Base-by-base conservation (phyloP, 2,329 filamentous ascomycete genomes). In the Sclerotinia spermophila region DNA sequence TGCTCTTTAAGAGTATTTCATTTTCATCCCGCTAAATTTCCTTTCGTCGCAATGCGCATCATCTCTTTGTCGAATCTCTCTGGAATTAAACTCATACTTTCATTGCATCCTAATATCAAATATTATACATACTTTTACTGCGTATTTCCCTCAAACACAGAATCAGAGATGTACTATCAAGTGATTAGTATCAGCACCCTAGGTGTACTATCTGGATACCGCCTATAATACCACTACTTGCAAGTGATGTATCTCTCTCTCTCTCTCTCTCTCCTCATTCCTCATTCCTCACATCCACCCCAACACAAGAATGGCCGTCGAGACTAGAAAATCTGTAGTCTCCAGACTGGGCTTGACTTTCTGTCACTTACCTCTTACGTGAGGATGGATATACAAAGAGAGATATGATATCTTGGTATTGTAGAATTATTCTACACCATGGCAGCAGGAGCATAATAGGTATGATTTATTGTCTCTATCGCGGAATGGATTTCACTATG, bases 381-480 rank as follows among this genome's bases (percentile, higher is more conserved):
- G 44, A 51, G 13, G 27, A 7, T 51, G 13, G 27, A 7, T 51
- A 6, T 51, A 51, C 2, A 17, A 51, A 51, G 13, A 51, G 0
- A 51, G 24, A 51, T 5, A 0, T 27, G n/a, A 5, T 1, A 2
- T 51, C 48, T 51, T 17, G 11, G 5, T 27, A 27, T 51, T 0
- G 5, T n/a, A n/a, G n/a, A n/a, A n/a, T n/a, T n/a, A n/a, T n/a
- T 53, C n/a, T 2, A 15, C 27, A 53, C 17, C n/a, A 27, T 53
- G n/a, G 13, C 48, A 3, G n/a, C n/a, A n/a, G 3, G n/a, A 0
- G 27, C 11, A 5, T 1, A 17, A 17, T 30, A 15, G 8, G 2
- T 17, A 11, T 8, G 17, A 27, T 15, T 17, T 27, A n/a, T 5
- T 15, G 5, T 17, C 5, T 30, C 13, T 17, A 0, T 8, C 27